phyloP scores from a whole-genome alignment of 2,329 filamentous ascomycete species.

The Arthrinium phaeospermum region DNA sequence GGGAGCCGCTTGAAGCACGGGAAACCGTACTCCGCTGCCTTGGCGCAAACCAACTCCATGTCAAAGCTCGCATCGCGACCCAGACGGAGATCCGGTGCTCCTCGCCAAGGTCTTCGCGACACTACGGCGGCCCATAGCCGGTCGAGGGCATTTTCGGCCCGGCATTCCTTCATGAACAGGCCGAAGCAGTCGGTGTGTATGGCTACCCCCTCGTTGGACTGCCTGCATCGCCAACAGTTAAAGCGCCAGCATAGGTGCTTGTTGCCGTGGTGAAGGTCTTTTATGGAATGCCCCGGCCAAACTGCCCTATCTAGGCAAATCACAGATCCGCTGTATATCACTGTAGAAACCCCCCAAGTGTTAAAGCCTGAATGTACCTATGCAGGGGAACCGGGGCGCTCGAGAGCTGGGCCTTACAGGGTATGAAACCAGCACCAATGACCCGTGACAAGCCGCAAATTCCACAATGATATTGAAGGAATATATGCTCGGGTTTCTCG shows the following conservation, averaged over 20 bases:
- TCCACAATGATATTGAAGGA: not conserved
- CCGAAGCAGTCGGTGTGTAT: conserved; percentile 18
- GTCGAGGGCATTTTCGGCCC: not conserved
- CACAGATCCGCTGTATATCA: not conserved
- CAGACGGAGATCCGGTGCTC: not conserved
- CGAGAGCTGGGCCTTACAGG: not conserved
- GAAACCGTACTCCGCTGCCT: not conserved
- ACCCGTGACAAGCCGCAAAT: not conserved
- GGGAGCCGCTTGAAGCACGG: not conserved
- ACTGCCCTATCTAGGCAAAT: not conserved
- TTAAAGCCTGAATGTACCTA: not conserved
- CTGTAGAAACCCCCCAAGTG: not conserved
- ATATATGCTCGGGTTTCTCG: not conserved
- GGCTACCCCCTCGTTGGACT: not conserved
- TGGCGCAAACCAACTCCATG: not conserved
- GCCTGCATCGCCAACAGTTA: conserved; percentile 12
- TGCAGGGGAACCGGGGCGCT: not conserved
- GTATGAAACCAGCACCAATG: not conserved
- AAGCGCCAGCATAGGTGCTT: not conserved
- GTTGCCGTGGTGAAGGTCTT: not conserved
- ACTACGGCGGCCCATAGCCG: not conserved
- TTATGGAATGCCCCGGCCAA: not conserved
- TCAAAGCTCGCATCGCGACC: not conserved
- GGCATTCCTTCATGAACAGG: conserved; percentile 14
- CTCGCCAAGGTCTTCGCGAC: conserved; percentile 5